phyloP scores from a whole-genome alignment of 164 flowering plant genomes.

The Buxus sempervirens region DNA sequence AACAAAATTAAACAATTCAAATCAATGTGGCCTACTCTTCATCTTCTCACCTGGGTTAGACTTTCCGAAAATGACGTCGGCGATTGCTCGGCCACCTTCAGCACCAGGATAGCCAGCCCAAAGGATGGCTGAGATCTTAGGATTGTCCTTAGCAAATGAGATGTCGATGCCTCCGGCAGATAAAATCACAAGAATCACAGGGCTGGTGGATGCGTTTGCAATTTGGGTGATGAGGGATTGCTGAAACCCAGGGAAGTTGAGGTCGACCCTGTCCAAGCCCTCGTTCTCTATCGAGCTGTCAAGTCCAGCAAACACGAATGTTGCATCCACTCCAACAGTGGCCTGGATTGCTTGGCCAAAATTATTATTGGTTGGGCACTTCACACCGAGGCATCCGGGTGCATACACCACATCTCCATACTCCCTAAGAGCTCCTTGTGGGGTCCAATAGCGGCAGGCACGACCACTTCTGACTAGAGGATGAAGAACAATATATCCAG shows the following conservation, averaged over 20 bases:
- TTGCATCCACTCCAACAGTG: slow-evolving; percentile 57
- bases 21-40: too few relatives aligned
- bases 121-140: slow-evolving; percentile 50
- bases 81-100: slow-evolving; percentile 74
- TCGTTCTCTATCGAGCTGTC: slow-evolving; percentile 70
- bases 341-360: slow-evolving; percentile 48
- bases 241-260: slow-evolving; percentile 70
- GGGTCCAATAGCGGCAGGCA: slow-evolving; percentile 55
- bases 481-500: not conserved
- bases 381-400: slow-evolving; percentile 44
- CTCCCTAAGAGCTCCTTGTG: slow-evolving; percentile 55
- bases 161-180: slow-evolving; percentile 69
- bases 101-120: slow-evolving; percentile 89
- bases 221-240: slow-evolving; percentile 59
- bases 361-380: slow-evolving; percentile 28
- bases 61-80: slow-evolving; percentile 55
- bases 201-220: slow-evolving; percentile 55
- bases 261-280: slow-evolving; percentile 37
- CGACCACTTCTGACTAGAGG: slow-evolving; percentile 22
- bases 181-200: slow-evolving; percentile 56
- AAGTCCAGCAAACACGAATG: slow-evolving; percentile 60
- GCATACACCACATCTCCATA: slow-evolving; percentile 50
- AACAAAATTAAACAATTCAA: too few relatives aligned
- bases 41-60: slow-evolving; percentile 46
- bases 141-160: slow-evolving; percentile 63